Base-by-base conservation (phyloP, 202 grass and related monocot genomes). In the Carex arenaria region DNA sequence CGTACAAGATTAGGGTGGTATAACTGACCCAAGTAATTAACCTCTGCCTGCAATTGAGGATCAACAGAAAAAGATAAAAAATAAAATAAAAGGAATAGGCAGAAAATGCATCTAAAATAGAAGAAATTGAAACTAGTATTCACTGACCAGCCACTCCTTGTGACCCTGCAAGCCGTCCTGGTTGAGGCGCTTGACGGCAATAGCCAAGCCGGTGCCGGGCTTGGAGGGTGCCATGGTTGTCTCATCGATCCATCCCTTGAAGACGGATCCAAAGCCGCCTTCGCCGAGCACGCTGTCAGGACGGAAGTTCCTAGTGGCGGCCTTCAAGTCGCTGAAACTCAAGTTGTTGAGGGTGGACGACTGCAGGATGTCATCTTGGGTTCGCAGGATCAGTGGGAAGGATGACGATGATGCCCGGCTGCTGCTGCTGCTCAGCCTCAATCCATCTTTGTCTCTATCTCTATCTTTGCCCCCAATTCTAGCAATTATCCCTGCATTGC, bases 1-100 rank as follows among this genome's bases (percentile, higher is more conserved):
- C 83, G 89, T 17, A 97, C 93, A 86, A 97, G 90, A 87, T 97
- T 93, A 47, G 85, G 72, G 89, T 97, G 93, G 52, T 83, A 88
- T 75, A 97, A 88, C 86, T 93, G 91, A 34, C 94, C 94, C 67
- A 97, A 81, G 79, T 85, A 97, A 88, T 93, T 93, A 85, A 97
- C 94, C 86, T 97, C 94, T 0, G 91, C 84, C 93, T 93, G 74
- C 4, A 51, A 23, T 80, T 40, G 38, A 49, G 49, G 20, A 72
- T 51, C 9, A 49, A 84, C 78, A 28, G 57, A 80, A 79, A 79
- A 42, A 47, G 18, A 61, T 79, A 23, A 34, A 32, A 17, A 61
- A 42, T 30, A 82, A 67, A 32, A 1, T 34, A 81, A 80, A 59
- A 65, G n/a, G 38, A 28, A 54, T 11, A 2, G 86, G 15, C n/a